Evolutionary conservation across 257 asterid species (phyloP).

Genomic region (Fraxinus anomala): DNA sequence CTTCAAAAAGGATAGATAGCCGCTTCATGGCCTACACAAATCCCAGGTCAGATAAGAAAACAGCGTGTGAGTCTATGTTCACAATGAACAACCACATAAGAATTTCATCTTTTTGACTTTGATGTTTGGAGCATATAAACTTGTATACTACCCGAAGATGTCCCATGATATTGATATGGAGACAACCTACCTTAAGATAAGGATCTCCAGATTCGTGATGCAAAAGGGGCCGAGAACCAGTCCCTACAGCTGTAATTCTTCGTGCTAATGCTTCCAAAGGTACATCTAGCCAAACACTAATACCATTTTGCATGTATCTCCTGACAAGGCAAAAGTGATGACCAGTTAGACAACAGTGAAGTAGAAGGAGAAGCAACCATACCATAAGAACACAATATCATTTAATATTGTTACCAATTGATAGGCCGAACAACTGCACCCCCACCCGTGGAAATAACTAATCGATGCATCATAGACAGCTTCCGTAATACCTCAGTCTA

Average conservation of each 20-base stretch:
- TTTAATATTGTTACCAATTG: slow-evolving; percentile 65
- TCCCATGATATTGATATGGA: not conserved
- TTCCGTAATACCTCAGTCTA: slow-evolving; percentile 73
- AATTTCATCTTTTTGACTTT: not conserved
- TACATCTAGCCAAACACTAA: slow-evolving; percentile 86
- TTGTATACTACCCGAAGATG: not conserved
- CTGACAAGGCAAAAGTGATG: slow-evolving; percentile 37
- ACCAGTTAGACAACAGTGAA: slow-evolving; percentile 18
- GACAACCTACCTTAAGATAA: slow-evolving; percentile 54
- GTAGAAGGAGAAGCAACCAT: not conserved
- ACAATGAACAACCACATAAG: not conserved
- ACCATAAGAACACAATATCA: slow-evolving; percentile 13
- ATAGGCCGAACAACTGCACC: slow-evolving; percentile 90
- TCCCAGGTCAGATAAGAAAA: slow-evolving; percentile 1
- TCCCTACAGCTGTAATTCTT: slow-evolving; percentile 70
- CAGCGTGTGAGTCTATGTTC: not conserved
- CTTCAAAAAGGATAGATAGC: slow-evolving; percentile 57
- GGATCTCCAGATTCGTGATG: slow-evolving; percentile 71
- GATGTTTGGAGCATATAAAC: not conserved
- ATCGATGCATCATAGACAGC: slow-evolving; percentile 64
- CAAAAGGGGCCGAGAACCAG: slow-evolving; percentile 78
- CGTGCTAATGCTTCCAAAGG: slow-evolving; percentile 90
- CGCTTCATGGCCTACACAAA: slow-evolving; percentile 67
- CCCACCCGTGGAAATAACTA: slow-evolving; percentile 93
- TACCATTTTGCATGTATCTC: slow-evolving; percentile 84